These are phyloP conservation scores for Yamagishiella unicocca DNA, from an alignment of 139 green algal genomes.

Conservation along the genomic window DNA sequence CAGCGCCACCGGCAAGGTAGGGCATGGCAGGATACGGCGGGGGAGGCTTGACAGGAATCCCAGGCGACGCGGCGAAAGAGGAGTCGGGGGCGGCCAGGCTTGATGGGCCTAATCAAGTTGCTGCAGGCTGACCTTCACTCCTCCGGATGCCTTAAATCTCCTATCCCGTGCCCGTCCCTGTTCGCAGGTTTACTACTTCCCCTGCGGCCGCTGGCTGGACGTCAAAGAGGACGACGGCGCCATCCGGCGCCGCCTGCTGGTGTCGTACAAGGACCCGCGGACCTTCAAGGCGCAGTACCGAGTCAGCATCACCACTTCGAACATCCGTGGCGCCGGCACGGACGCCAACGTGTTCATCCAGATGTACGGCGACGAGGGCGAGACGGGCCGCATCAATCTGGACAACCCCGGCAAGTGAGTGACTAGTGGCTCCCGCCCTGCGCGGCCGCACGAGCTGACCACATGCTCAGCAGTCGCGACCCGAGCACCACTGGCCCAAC, in stretches of 20 bases:
- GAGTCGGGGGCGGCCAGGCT: too few relatives aligned
- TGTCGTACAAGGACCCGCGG: slow-evolving; percentile 50
- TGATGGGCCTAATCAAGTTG: too few relatives aligned
- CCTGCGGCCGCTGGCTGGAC: slow-evolving; percentile 69
- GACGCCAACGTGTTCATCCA: slow-evolving; percentile 77
- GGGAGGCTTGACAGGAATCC: too few relatives aligned
- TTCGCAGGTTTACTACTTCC: slow-evolving; percentile 68
- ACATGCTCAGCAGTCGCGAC: too few relatives aligned
- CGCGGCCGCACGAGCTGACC: too few relatives aligned
- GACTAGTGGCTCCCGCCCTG: too few relatives aligned
- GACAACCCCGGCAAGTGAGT: slow-evolving; percentile 54
- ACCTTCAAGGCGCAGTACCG: slow-evolving; percentile 60
- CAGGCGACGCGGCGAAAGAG: too few relatives aligned
- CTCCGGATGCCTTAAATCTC: too few relatives aligned
- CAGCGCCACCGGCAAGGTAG: slow-evolving; percentile 55
- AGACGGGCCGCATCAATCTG: slow-evolving; percentile 57
- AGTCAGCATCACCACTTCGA: slow-evolving; percentile 57
- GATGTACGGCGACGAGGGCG: slow-evolving; percentile 62
- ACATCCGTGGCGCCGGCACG: slow-evolving; percentile 67
- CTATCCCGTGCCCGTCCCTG: too few relatives aligned
- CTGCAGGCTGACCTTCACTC: too few relatives aligned
- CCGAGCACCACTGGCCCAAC: too few relatives aligned
- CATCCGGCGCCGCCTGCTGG: slow-evolving; percentile 45
- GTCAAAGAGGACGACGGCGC: slow-evolving; percentile 54
- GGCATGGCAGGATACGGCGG: too few relatives aligned